Evolutionary conservation across 75 land plant genomes (phyloP), one percentile per base, ranked within the genome.

Genomic region (Cupressus sempervirens): DNA sequence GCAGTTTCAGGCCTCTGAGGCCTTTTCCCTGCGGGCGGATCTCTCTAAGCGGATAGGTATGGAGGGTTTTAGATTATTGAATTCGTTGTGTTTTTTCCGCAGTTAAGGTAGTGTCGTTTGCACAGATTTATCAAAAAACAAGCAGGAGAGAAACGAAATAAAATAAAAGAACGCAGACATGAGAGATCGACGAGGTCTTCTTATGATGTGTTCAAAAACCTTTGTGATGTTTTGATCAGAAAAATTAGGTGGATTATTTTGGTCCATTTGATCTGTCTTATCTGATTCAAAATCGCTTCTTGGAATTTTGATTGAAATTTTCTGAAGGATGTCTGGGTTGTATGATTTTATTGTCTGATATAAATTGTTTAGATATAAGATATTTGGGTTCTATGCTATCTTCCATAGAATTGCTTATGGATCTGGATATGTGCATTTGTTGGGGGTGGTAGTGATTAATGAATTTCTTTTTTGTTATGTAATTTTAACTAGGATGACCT

Each of bases 1-100:
- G 67, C n/a, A 62, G 67, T 62, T 23, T 6, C 23, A 62, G 32
- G 74, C 74, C 74, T 72, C 32, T 32, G 74, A 72, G 74, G 74
- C 35, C 35, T 72, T 72, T 62, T 26, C n/a, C n/a, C 35, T 72
- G 74, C 32, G 74, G 74, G 74, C 74, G 74, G 74, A 72, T 72
- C 74, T 72, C 74, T 30, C 74, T 32, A 72, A 72, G 74, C 13
- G 32, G 74, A 32, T 32, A 32, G 74, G 74, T 30, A 32, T 2
- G 74, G 5, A 32, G 74, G 74, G 30, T 29, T 72, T 72, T 72
- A 72, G 35, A 32, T 72, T 72, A 32, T 32, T 32, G 74, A 12
- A 12, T 72, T 72, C 9, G 8, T 0, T 72, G 3, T 10, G 12
- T 72, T 72, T 72, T 72, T 32, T n/a, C n/a, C 35, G 11, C 35